Base-by-base conservation (phyloP, 306 rosid genomes). In the Chamaecrista fasciculata region DNA sequence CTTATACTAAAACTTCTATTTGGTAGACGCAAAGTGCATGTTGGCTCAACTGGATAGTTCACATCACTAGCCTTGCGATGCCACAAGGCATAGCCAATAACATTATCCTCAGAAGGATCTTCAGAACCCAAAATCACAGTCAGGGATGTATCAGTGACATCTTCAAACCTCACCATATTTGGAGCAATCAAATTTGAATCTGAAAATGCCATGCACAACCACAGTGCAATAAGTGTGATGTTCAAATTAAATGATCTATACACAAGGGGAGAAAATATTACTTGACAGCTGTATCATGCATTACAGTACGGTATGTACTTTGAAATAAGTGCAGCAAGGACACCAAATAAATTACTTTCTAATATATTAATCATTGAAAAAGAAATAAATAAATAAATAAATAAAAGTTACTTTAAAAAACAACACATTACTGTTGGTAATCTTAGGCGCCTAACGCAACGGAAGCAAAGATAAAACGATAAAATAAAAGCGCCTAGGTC, bases 111-210 rank as follows among this genome's bases (percentile, higher is more conserved):
- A 21, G 58, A 69, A 72, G 77, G 42, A 66, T 82, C 83, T 71
- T 79, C 82, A 23, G 84, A 74, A 71, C 76, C 81, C 84, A 93
- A 80, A 78, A 85, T 71, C 75, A 90, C 80, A n/a, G 87, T 80
- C 60, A 93, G 73, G 31, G 85, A 75, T 70, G 96, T 85, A 42
- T 91, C 78, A 6, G 74, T 79, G 76, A 90, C 83, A 71, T 86
- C 91, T 81, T 90, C 91, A 62, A 88, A 86, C 78, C 85, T 86
- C 81, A 88, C 56, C 78, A 84, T 81, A 80, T 77, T 85, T 49
- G 86, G 70, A 69, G 78, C 63, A 71, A 79, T 70, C 70, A 78
- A 72, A 65, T 66, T 71, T 68, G 83, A 50, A 76, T 75, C 98
- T 92, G 95, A 75, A 81, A 76, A 55, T 60, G 70, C 67, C 18